Evolutionary conservation across 148 eudicot genomes (phyloP), one percentile per base, ranked within the genome.

Genomic region (Rhododendron henanense): DNA sequence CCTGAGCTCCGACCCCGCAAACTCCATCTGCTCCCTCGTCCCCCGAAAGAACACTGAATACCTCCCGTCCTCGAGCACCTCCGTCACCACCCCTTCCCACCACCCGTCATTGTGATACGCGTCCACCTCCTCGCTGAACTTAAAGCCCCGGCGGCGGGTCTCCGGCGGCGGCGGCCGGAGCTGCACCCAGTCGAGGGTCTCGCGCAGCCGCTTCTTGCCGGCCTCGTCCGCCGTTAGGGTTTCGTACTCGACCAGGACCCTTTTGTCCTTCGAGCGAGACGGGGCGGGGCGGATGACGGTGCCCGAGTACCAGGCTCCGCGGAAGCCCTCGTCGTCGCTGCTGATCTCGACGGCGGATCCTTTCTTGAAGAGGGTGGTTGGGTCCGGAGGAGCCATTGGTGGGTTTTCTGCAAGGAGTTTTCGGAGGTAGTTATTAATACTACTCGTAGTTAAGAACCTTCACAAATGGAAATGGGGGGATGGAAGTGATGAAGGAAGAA

Each of bases 1-100:
- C 89, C 99, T 67, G 76, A 96, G 88, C 35, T 92, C 88, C 35
- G 86, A 48, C 1, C 3, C 80, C 11, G 33, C 81, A 63, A 94
- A 96, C 67, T 87, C 92, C 59, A 89, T 48, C 88, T 96, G 93
- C 82, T 96, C 99, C 31, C 93, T 91, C 1, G 90, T 89, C 14
- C 88, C 90, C 77, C 98, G 85, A 85, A 96, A 96, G 75, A 90
- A 95, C 45, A 96, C 99, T 18, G 88, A 81, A 67, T 87, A 95
- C 81, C 77, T 81, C 79, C 67, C 84, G 74, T 75, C 87, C 80
- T 79, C 87, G 48, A 83, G 73, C 74, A 91, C 90, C 55, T 88
- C 88, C 13, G 96, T 96, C 50, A 96, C 73, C 23, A 94, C 90
- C 81, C 99, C 98, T 84, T 94, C 98, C 99, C 99, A 96, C 99